Conservation (phyloP, 306 rosid species). For the Notholithocarpus densiflorus region DNA sequence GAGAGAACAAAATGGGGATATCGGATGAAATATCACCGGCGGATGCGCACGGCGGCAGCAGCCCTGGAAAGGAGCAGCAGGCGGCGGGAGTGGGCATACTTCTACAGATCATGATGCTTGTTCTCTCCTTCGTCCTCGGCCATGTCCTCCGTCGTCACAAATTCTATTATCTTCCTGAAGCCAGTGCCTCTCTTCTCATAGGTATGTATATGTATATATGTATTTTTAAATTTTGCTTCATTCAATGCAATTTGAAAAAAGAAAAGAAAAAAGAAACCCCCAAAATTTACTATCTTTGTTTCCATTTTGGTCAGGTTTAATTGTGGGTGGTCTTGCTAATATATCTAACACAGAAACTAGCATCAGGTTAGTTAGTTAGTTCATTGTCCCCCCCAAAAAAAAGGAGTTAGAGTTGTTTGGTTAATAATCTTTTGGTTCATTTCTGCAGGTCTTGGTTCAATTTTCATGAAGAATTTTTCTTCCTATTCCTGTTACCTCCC, state of each 20-base stretch:
- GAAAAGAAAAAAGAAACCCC: too few relatives aligned
- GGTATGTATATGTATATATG: constrained; percentile 30
- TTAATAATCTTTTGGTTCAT: constrained; percentile 11
- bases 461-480: constrained; percentile 97
- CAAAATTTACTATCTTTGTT: too few relatives aligned
- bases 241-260: too few relatives aligned
- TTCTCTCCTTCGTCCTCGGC: constrained; percentile 90
- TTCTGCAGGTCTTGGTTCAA: constrained; percentile 89
- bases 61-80: constrained; percentile 91
- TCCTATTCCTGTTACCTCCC: constrained; percentile 92
- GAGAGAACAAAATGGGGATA: constrained; percentile 36
- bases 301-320: constrained; percentile 51
- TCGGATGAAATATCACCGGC: constrained; percentile 77
- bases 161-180: constrained; percentile 87
- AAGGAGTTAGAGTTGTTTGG: not conserved
- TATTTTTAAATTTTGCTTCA: too few relatives aligned
- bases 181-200: constrained; percentile 96
- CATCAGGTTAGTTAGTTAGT: constrained; percentile 50
- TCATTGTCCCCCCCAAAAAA: too few relatives aligned
- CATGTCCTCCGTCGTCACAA: constrained; percentile 96
- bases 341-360: constrained; percentile 80
- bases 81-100: constrained; percentile 99
- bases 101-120: constrained; percentile 99
- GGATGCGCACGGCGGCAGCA: constrained; percentile 37
- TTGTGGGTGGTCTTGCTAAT: constrained; percentile 91